Percentiles rank a stretch among this genome's conserved stretches.
These are phyloP conservation scores for Penicillium sp. DNA, from an alignment of 2,329 filamentous ascomycete species.

Conservation along the genomic window DNA sequence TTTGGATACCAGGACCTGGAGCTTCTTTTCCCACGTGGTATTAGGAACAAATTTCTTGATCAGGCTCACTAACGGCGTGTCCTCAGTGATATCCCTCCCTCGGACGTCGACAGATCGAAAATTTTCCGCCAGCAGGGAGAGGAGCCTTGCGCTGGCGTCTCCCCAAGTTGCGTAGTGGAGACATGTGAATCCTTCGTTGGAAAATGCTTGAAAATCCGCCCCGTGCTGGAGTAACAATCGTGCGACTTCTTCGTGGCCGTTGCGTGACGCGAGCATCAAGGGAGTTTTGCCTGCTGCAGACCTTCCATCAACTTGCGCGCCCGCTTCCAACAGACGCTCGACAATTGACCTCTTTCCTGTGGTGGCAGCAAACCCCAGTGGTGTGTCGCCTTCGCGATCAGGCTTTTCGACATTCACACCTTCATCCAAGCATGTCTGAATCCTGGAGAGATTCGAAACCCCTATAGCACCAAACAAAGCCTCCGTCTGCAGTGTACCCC, in stretches of 20 bases:
- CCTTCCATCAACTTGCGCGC: slow-evolving; percentile 5
- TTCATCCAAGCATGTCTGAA: background rate
- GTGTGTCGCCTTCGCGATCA: background rate
- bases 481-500: background rate
- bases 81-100: background rate
- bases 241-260: slow-evolving; percentile 2
- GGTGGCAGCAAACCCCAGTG: background rate
- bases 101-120: background rate
- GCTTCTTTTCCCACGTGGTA: background rate
- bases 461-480: background rate
- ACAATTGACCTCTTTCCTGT: too few species aligned
- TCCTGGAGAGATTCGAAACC: background rate
- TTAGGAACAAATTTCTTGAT: background rate
- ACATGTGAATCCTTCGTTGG: slow-evolving; percentile 10
- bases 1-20: background rate
- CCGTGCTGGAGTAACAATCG: background rate
- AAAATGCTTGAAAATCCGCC: slow-evolving; percentile 9
- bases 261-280: slow-evolving; percentile 16
- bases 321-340: background rate
- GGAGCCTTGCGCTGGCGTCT: background rate
- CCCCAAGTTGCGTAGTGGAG: slow-evolving; percentile 19
- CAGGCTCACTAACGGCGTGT: background rate
- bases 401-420: background rate
- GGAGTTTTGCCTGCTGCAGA: slow-evolving; percentile 12
- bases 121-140: background rate